Evolutionary conservation across 768 basidiomycete species (phyloP).

Genomic region (Lactarius hengduanensis): DNA sequence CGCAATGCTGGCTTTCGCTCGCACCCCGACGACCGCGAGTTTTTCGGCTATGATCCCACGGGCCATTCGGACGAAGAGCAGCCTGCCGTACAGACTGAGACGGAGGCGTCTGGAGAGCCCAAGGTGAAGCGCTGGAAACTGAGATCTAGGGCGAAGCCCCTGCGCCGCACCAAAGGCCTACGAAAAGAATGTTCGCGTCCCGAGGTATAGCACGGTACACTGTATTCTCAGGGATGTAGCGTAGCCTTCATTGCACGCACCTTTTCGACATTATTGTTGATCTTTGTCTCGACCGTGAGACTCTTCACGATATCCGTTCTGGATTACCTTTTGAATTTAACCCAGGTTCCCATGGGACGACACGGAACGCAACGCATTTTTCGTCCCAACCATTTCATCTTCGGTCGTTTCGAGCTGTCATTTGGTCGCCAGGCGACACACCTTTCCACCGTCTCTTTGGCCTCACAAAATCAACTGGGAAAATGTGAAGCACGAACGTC

Average conservation of each 20-base stretch:
- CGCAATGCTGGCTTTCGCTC: conserved; percentile 15
- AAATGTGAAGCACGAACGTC: too few species aligned
- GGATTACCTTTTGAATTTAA: too few species aligned
- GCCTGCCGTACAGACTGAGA: not conserved
- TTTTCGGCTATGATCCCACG: conserved; percentile 25
- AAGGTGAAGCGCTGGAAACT: conserved; percentile 15
- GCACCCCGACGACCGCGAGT: conserved; percentile 25
- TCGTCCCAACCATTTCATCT: too few species aligned
- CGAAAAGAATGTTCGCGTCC: conserved; percentile 15
- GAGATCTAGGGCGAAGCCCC: not conserved
- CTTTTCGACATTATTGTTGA: not conserved
- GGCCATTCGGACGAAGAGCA: conserved; percentile 15
- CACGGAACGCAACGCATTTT: too few species aligned
- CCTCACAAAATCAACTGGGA: too few species aligned
- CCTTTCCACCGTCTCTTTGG: too few species aligned
- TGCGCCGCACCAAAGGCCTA: conserved; percentile 10
- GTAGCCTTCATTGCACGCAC: not conserved
- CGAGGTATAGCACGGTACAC: conserved; percentile 6
- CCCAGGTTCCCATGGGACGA: too few species aligned
- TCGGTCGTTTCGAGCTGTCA: too few species aligned
- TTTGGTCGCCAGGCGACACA: too few species aligned
- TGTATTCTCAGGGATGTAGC: conserved; percentile 13
- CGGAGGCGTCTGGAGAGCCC: conserved; percentile 3
- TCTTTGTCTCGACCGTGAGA: too few species aligned
- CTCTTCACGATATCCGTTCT: too few species aligned